These are phyloP conservation scores for Monocercomonoides exilis DNA, from an alignment of 78 protist species.

Conservation along the genomic window DNA sequence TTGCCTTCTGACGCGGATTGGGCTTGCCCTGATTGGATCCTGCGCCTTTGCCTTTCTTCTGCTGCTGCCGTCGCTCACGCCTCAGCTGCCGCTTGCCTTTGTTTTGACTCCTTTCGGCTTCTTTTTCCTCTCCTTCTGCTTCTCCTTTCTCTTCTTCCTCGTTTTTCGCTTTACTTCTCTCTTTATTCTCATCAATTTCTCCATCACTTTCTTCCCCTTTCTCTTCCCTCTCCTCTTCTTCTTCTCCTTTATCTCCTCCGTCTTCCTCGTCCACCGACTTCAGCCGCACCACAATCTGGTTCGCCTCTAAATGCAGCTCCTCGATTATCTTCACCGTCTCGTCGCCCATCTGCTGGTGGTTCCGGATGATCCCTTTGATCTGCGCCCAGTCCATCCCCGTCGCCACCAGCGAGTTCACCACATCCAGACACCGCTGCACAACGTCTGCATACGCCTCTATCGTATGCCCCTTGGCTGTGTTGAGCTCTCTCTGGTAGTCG, in stretches of 20 bases:
- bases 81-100: too few species aligned
- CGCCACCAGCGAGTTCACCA: background rate
- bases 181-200: too few species aligned
- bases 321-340: background rate
- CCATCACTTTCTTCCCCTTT: too few species aligned
- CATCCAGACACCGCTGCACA: background rate
- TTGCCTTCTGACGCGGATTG: background rate
- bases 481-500: background rate
- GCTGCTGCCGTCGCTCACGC: background rate
- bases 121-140: background rate
- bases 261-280: background rate
- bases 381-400: background rate
- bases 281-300: background rate
- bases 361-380: background rate
- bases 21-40: background rate
- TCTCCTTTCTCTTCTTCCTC: background rate
- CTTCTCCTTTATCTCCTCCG: background rate
- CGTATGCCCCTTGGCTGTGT: background rate
- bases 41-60: too few species aligned
- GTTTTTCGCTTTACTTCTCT: background rate
- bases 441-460: background rate
- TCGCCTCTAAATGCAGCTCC: background rate
- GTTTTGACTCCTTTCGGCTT: too few species aligned
- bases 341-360: background rate
- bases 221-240: background rate